A percentile compares a stretch with the other conserved stretches of the same genome.
Evolutionary conservation across 495 filamentous ascomycete species (phyloP).

Genomic region (Lasiosphaeriaceae sp.): DNA sequence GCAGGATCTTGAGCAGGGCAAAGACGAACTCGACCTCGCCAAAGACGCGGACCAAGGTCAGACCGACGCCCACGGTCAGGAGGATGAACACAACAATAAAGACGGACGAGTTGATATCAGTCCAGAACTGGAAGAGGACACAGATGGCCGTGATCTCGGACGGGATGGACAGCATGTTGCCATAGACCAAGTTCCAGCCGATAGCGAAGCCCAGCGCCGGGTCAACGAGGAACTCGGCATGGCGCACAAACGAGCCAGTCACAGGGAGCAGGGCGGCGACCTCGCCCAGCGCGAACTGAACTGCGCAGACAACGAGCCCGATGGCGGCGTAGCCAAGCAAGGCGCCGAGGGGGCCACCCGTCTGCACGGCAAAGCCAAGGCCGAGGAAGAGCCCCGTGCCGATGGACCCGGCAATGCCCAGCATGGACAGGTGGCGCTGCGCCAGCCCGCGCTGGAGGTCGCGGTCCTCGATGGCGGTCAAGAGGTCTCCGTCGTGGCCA

Average conservation of each 20-base stretch:
- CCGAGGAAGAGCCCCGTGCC: conserved; percentile 56
- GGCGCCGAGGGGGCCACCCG: conserved; percentile 47
- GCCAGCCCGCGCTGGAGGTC: conserved; percentile 38
- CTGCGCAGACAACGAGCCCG: conserved; percentile 46
- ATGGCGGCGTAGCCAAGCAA: conserved; percentile 52
- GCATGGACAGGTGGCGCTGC: conserved; percentile 48
- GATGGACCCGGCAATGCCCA: conserved; percentile 42
- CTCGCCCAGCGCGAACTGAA: conserved; percentile 56
- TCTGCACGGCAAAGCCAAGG: conserved; percentile 44
- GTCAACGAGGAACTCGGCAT: conserved; percentile 70
- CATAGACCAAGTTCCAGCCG: conserved; percentile 56
- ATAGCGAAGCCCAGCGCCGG: conserved; percentile 78
- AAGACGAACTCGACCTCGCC: conserved; percentile 61
- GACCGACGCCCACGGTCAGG: conserved; percentile 49
- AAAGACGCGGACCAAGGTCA: conserved; percentile 55
- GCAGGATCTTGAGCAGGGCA: conserved; percentile 58
- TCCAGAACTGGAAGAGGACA: conserved; percentile 59
- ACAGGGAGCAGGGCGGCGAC: conserved; percentile 61
- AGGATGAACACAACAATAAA: conserved; percentile 56
- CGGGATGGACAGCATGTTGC: conserved; percentile 48
- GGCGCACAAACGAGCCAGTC: conserved; percentile 54
- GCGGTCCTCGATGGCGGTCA: conserved; percentile 32
- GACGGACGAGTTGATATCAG: conserved; percentile 44
- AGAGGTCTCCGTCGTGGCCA: conserved; percentile 18
- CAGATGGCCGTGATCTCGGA: conserved; percentile 60